A percentile compares a stretch with the other conserved stretches of the same genome.
phyloP scores from a whole-genome alignment of 75 land plant species.

The Cunninghamia lanceolata region DNA sequence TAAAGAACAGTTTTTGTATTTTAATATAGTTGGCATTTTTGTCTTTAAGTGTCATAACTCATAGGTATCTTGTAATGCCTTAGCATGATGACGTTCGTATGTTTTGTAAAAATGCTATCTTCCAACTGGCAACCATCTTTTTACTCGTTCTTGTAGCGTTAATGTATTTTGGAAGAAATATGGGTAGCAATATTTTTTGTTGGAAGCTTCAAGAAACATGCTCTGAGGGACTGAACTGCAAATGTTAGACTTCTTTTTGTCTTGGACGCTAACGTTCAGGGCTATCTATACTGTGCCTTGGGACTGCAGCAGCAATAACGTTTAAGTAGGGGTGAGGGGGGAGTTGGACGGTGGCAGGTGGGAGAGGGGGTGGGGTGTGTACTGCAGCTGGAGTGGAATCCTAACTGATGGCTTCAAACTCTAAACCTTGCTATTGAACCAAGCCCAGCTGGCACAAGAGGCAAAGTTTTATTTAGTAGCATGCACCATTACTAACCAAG shows the following conservation, averaged over 20 bases:
- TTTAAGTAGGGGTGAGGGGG: too few relatives aligned
- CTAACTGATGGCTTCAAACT: neutral
- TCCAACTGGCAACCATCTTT: neutral
- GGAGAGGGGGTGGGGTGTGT: neutral
- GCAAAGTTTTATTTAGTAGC: neutral
- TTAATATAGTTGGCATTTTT: neutral
- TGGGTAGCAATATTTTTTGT: neutral
- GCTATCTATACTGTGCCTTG: neutral
- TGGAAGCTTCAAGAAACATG: neutral
- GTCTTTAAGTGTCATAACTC: neutral
- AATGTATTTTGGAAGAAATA: neutral
- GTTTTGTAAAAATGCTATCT: neutral
- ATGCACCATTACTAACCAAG: neutral
- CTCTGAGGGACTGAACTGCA: neutral
- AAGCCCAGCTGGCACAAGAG: neutral
- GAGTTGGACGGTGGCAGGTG: too few relatives aligned
- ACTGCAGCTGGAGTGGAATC: neutral
- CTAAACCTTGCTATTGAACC: neutral
- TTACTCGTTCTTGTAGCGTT: neutral
- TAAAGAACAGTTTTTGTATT: neutral
- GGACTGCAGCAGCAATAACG: neutral
- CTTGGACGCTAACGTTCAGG: neutral
- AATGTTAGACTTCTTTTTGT: neutral
- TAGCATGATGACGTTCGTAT: neutral
- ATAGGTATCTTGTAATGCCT: neutral